phyloP scores from a whole-genome alignment of 2,329 filamentous ascomycete genomes.

The Penicillium sp. region DNA sequence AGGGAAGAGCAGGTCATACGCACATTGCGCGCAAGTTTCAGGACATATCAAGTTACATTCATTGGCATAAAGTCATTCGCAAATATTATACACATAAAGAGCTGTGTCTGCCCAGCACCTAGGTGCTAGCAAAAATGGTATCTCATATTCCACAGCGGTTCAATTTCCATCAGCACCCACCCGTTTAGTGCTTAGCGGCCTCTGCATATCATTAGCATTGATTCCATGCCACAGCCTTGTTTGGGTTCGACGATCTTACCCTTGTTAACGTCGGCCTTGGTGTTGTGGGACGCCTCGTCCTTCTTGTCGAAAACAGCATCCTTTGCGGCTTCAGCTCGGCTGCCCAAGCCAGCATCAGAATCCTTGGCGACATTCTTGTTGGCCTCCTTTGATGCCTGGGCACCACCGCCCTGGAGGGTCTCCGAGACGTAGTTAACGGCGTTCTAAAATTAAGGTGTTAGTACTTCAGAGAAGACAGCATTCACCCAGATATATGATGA shows the following conservation, averaged over 20 bases:
- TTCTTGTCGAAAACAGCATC: slow-evolving; percentile 46
- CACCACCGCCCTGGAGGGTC: slow-evolving; percentile 49
- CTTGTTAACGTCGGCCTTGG: slow-evolving; percentile 9
- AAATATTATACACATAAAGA: neutral
- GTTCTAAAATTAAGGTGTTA: slow-evolving; percentile 33
- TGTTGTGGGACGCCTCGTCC: slow-evolving; percentile 45
- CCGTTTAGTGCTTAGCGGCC: slow-evolving; percentile 4
- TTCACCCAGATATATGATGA: too few relatives aligned
- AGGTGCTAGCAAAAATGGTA: neutral
- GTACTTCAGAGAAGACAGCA: neutral
- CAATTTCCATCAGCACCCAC: neutral
- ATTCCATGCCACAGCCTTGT: neutral
- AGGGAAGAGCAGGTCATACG: neutral
- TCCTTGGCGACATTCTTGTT: slow-evolving; percentile 63
- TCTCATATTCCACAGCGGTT: neutral
- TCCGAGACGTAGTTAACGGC: slow-evolving; percentile 61
- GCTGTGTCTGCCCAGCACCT: neutral
- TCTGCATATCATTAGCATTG: slow-evolving; percentile 1
- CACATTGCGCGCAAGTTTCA: neutral
- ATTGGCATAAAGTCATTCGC: neutral
- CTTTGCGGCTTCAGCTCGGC: slow-evolving; percentile 47
- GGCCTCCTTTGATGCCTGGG: slow-evolving; percentile 55
- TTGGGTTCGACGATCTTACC: neutral
- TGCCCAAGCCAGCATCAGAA: slow-evolving; percentile 43
- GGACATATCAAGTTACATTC: neutral